Evolutionary conservation across 768 basidiomycete species (phyloP).

Genomic region (Infundibulicybe gibba): DNA sequence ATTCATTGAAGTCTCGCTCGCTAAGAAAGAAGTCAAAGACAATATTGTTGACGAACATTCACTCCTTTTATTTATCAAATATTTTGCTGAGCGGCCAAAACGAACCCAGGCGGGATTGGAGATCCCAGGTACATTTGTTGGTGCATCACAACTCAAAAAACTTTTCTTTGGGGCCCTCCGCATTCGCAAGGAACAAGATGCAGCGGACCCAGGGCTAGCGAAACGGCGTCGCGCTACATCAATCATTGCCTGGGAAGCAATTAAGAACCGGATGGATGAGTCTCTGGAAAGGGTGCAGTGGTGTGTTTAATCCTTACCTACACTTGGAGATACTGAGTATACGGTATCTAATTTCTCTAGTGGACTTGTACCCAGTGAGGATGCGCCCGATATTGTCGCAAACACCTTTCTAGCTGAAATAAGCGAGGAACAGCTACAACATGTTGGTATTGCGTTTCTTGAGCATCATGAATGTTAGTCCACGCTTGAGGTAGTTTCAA

Average conservation of each 20-base stretch:
- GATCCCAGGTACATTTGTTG: slow-evolving; percentile 22
- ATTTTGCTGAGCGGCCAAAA: slow-evolving; percentile 17
- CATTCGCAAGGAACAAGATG: slow-evolving; percentile 25
- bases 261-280: slow-evolving; percentile 21
- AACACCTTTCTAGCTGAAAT: slow-evolving; percentile 26
- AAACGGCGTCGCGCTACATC: slow-evolving; percentile 12
- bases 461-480: slow-evolving; percentile 21
- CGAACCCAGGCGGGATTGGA: slow-evolving; percentile 10
- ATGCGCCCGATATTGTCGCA: slow-evolving; percentile 24
- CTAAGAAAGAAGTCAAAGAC: slow-evolving; percentile 14
- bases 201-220: slow-evolving; percentile 12
- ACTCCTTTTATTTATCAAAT: slow-evolving; percentile 20
- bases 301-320: not conserved
- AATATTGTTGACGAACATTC: slow-evolving; percentile 24
- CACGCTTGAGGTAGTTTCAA: not conserved
- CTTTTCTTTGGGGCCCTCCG: slow-evolving; percentile 23
- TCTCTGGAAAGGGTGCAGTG: slow-evolving; percentile 14
- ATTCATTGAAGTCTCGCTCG: slow-evolving; percentile 4
- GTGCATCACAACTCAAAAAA: slow-evolving; percentile 28
- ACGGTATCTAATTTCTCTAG: slow-evolving; percentile 3
- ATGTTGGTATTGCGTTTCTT: slow-evolving; percentile 19
- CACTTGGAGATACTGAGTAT: not conserved
- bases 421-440: slow-evolving; percentile 18
- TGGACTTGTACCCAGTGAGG: slow-evolving; percentile 21
- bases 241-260: slow-evolving; percentile 19